Evolutionary conservation across 257 asterid species (phyloP), one percentile per base, ranked within the genome.

Genomic region (Jasminum sambac): DNA sequence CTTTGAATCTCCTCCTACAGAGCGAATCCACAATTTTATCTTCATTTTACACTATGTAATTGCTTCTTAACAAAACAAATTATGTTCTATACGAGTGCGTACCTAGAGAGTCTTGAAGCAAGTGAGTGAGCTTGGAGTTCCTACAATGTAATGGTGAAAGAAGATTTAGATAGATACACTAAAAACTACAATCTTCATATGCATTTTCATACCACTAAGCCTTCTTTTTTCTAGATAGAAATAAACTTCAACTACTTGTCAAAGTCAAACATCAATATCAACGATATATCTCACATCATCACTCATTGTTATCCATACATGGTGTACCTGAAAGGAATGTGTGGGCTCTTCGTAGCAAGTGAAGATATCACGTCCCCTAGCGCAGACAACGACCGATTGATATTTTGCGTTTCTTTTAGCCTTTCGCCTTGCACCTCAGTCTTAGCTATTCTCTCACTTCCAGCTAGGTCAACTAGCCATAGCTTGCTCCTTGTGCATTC

Each of bases 71-170:
- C 11, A 13, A 55, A 21, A 55, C 62, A 55, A 55, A 55, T 55
- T 55, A 10, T 8, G 9, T 17, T 44, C 64, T 34, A 71, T 5
- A 42, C 7, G 36, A 64, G 60, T 36, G 13, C 44, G 63, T 87
- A 94, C 99, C 99, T 82, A 95, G 77, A 3, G 99, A 95, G 84
- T 95, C 98, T 82, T 91, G 99, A 76, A 95, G 99, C 88, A 95
- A 80, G 84, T 95, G 99, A 38, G 98, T 95, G 81, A 95, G 98
- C 80, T 89, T 95, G 41, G 99, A 95, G 81, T 95, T 91, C 93
- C 99, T 91, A 67, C 74, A 76, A 63, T 79, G 48, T 41, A 46
- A 72, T 34, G 59, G 30, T 73, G 34, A 64, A 25, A 68, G 55
- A 34, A 68, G 24, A 16, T 61, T 78, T 63, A 78, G 76, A 72